Percentiles rank a stretch among this genome's conserved stretches.
Conservation (phyloP, 768 basidiomycete genomes). For the Russula virescens region DNA sequence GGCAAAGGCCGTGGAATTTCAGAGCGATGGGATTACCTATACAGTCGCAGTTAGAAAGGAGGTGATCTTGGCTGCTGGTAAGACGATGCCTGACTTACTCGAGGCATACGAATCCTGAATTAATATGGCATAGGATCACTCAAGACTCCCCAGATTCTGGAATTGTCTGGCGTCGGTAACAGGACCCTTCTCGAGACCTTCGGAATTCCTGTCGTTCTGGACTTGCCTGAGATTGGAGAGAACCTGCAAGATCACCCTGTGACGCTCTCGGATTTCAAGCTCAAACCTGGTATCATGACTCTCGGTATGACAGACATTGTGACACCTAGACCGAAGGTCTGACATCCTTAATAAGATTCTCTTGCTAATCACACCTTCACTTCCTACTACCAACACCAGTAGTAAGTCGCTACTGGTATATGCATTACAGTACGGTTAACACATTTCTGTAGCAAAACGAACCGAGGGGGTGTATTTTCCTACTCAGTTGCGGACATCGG, state of each 20-base stretch:
- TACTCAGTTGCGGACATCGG: constrained; percentile 20
- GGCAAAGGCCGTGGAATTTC: constrained; percentile 19
- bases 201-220: constrained; percentile 20
- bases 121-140: constrained; percentile 13
- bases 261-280: constrained; percentile 21
- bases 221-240: constrained; percentile 23
- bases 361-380: constrained; percentile 18
- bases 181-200: constrained; percentile 17
- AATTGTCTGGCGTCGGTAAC: constrained; percentile 21
- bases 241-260: constrained; percentile 24
- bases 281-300: constrained; percentile 15
- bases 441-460: constrained; percentile 1
- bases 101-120: not conserved
- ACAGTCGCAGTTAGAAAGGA: constrained; percentile 15
- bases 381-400: constrained; percentile 13
- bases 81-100: not conserved
- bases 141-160: constrained; percentile 24
- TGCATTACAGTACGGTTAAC: not conserved
- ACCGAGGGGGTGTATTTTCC: constrained; percentile 14
- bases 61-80: constrained; percentile 19
- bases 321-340: not conserved
- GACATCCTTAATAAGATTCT: constrained; percentile 6
- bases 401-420: constrained; percentile 1
- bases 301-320: constrained; percentile 12
- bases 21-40: constrained; percentile 15